Conservation (phyloP, 768 basidiomycete genomes). For the Lactarius tabidus region DNA sequence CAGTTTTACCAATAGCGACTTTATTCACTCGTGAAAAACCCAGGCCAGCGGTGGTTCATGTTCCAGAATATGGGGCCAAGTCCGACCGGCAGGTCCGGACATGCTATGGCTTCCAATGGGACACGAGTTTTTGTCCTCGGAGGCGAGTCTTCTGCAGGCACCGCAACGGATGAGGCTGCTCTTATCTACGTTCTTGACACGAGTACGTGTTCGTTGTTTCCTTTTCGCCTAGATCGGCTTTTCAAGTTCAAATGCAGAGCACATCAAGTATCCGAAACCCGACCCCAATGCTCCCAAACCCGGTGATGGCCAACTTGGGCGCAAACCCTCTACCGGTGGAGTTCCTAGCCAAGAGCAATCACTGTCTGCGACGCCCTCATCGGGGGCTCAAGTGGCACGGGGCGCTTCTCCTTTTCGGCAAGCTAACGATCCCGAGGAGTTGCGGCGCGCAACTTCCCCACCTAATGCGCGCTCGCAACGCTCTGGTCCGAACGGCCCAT, state of each 20-base stretch:
- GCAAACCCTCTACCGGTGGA: slow-evolving; percentile 47
- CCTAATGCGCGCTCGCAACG: slow-evolving; percentile 42
- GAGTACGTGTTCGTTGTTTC: slow-evolving; percentile 51
- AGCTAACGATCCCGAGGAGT: slow-evolving; percentile 48
- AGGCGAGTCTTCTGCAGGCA: slow-evolving; percentile 80
- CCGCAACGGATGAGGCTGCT: slow-evolving; percentile 72
- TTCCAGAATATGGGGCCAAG: slow-evolving; percentile 99
- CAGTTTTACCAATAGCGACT: background rate
- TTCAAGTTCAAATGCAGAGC: slow-evolving; percentile 44
- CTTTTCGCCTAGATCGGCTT: background rate
- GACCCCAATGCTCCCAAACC: slow-evolving; percentile 50
- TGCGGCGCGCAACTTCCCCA: slow-evolving; percentile 66
- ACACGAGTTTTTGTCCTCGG: slow-evolving; percentile 89
- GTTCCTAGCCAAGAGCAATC: slow-evolving; percentile 17
- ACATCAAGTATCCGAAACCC: slow-evolving; percentile 80
- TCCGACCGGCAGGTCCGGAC: slow-evolving; percentile 88
- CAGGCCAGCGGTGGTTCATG: slow-evolving; percentile 99
- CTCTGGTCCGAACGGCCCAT: slow-evolving; percentile 40
- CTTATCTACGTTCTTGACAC: slow-evolving; percentile 93
- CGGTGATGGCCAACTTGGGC: slow-evolving; percentile 34
- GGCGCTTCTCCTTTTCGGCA: slow-evolving; percentile 61
- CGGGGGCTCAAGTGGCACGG: slow-evolving; percentile 40
- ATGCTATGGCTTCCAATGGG: slow-evolving; percentile 96
- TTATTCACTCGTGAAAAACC: background rate
- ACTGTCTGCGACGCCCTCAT: slow-evolving; percentile 16